Percentiles rank a stretch among this genome's conserved stretches.
Conservation (phyloP, 2,329 filamentous ascomycete species). For the Penicillium sp. region DNA sequence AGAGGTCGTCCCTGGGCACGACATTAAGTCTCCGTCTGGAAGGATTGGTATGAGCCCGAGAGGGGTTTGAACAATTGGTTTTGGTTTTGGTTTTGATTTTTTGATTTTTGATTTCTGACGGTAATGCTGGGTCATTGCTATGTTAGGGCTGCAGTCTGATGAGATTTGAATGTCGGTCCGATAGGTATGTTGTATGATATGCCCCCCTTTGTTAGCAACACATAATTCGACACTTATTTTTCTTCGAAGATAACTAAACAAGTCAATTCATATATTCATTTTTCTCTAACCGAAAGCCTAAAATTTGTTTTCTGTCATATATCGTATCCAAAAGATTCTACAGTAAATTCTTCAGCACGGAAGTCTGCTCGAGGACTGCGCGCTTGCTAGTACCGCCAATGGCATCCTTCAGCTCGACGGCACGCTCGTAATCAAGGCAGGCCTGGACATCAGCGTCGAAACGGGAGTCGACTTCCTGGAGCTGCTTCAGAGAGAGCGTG, state of each 20-base stretch:
- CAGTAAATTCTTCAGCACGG: conserved; percentile 51
- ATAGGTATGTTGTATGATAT: background rate
- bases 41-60: conserved; percentile 4
- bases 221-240: background rate
- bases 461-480: conserved; percentile 58
- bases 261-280: conserved; percentile 12
- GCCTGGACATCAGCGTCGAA: conserved; percentile 63
- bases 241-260: background rate
- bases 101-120: background rate
- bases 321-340: conserved; percentile 12
- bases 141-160: background rate
- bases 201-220: background rate
- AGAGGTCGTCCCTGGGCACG: background rate
- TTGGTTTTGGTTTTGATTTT: background rate
- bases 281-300: conserved; percentile 19
- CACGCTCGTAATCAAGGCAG: conserved; percentile 71
- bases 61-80: background rate
- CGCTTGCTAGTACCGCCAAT: conserved; percentile 69
- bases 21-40: conserved; percentile 12
- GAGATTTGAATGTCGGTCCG: background rate
- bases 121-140: background rate
- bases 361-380: conserved; percentile 60
- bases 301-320: conserved; percentile 9
- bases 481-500: conserved; percentile 56
- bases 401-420: conserved; percentile 68